These are phyloP conservation scores for Colletotrichum navitas DNA, from an alignment of 2,329 filamentous ascomycete species.

Conservation along the genomic window DNA sequence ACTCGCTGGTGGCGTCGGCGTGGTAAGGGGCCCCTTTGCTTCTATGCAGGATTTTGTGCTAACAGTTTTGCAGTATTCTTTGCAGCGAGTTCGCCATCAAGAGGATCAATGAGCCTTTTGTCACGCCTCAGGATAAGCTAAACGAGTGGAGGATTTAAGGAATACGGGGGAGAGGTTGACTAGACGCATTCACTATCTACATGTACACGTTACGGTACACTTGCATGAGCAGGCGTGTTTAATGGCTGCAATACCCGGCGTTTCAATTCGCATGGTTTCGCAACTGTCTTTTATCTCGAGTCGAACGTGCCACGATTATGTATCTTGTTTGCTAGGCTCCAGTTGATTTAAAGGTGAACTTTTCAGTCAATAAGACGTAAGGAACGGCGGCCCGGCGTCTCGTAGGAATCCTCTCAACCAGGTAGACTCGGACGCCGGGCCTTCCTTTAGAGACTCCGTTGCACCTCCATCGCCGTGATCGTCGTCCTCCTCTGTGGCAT, in stretches of 20 bases:
- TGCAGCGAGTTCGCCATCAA: conserved; percentile 97
- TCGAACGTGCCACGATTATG: background rate
- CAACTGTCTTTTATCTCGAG: background rate
- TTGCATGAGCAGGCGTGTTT: conserved; percentile 33
- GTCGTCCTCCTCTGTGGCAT: background rate
- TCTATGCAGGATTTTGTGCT: conserved; percentile 33
- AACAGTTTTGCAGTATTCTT: conserved; percentile 73
- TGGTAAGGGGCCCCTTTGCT: conserved; percentile 70
- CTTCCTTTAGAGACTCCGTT: conserved; percentile 11
- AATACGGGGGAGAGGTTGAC: background rate
- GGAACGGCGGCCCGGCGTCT: no score
- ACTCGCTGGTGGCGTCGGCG: conserved; percentile 89
- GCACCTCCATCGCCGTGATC: background rate
- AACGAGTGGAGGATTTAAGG: conserved; percentile 82
- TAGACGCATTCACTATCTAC: conserved; percentile 14
- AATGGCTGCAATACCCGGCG: conserved; percentile 41
- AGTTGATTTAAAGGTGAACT: background rate
- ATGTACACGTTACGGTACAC: conserved; percentile 32
- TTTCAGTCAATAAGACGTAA: background rate
- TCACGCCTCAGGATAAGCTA: conserved; percentile 77
- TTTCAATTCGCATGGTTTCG: conserved; percentile 13
- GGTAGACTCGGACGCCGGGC: no score
- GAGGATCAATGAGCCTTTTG: conserved; percentile 92
- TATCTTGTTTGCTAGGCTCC: background rate
- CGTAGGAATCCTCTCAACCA: no score